Conservation (phyloP, 139 green algal genomes). For the Chlorella vulgaris region DNA sequence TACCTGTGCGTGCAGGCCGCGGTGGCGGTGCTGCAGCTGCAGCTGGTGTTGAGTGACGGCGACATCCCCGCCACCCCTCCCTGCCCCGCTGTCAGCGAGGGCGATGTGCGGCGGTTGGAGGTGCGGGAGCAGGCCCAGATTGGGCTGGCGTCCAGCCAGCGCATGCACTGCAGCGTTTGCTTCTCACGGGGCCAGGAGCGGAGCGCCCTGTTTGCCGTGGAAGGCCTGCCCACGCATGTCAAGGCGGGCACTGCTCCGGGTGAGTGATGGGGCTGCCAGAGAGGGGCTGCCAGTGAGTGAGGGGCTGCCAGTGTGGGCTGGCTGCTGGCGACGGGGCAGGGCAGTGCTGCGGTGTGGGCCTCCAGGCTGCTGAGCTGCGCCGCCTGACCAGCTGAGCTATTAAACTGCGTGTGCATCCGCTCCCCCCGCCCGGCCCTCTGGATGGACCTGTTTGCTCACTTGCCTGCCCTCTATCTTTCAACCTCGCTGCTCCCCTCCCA, state of each 20-base stretch:
- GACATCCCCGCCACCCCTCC: conserved; percentile 11
- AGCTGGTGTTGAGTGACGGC: conserved; percentile 40
- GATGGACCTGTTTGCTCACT: no score
- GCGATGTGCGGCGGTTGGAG: conserved; percentile 46
- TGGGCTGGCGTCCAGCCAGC: conserved; percentile 31
- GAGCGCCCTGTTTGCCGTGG: conserved; percentile 69
- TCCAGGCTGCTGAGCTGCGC: no score
- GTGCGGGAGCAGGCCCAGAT: conserved; percentile 33
- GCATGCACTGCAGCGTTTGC: conserved; percentile 70
- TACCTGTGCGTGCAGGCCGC: conserved; percentile 65
- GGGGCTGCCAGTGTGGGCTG: no score
- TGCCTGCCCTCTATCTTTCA: no score
- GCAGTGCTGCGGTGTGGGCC: no score
- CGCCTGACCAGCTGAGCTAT: no score
- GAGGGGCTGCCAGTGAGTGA: not conserved
- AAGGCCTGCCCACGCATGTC: conserved; percentile 35
- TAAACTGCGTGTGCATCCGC: no score
- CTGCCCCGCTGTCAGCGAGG: conserved; percentile 29
- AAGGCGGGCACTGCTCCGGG: conserved; percentile 16
- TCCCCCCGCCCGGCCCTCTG: no score
- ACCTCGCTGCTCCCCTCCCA: no score
- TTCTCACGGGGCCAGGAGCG: conserved; percentile 77
- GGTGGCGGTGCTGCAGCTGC: conserved; percentile 68
- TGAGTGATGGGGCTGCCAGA: not conserved
- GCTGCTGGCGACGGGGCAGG: no score